Evolutionary conservation across 768 basidiomycete genomes (phyloP).

Genomic region (Coprinopsis marcescibilis): DNA sequence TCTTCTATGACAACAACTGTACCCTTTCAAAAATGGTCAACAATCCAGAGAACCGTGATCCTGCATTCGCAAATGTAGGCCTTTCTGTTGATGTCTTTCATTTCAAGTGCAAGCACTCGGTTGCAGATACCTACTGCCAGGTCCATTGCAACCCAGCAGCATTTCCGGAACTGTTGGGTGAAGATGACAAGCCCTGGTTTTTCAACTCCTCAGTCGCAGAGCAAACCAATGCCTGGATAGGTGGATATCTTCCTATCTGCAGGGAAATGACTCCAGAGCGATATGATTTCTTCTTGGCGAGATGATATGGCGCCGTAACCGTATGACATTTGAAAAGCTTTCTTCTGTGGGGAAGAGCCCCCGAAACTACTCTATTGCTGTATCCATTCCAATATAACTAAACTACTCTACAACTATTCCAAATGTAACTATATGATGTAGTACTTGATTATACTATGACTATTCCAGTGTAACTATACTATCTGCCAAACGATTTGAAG

Average conservation of each 20-base stretch:
- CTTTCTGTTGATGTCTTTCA: constrained; percentile 18
- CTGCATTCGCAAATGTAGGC: constrained; percentile 4
- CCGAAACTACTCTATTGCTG: too few species aligned
- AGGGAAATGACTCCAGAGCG: background rate
- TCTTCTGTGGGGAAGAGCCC: too few species aligned
- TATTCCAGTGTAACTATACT: too few species aligned
- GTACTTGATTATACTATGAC: too few species aligned
- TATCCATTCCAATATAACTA: too few species aligned
- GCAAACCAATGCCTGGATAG: constrained; percentile 5
- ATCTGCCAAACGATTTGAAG: too few species aligned
- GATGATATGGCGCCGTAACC: too few species aligned
- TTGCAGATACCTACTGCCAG: constrained; percentile 15
- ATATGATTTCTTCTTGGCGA: constrained; percentile 5
- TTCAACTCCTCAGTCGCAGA: constrained; percentile 5
- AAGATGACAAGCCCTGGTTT: background rate
- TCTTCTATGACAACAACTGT: constrained; percentile 29
- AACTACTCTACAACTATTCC: too few species aligned
- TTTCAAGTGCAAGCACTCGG: constrained; percentile 6
- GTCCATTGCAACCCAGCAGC: constrained; percentile 17
- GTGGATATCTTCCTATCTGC: constrained; percentile 1
- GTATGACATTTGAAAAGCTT: too few species aligned
- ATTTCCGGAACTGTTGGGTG: background rate
- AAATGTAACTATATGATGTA: too few species aligned
- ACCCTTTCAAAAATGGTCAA: constrained; percentile 1
- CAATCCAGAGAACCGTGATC: background rate